Evolutionary conservation across 495 filamentous ascomycete species (phyloP).

Genomic region (Xylaria palmicola): DNA sequence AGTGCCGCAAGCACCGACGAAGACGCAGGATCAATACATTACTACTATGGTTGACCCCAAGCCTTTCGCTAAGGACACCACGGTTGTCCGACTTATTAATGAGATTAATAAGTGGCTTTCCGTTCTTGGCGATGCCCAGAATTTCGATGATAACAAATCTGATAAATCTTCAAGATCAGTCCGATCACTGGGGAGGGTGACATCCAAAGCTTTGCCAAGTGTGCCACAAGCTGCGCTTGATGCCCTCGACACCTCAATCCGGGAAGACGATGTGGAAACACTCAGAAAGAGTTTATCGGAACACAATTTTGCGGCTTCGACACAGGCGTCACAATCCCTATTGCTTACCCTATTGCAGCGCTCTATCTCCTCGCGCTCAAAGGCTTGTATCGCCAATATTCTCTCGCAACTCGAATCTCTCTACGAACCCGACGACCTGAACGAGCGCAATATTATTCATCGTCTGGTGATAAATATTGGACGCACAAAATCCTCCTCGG

Average conservation of each 20-base stretch:
- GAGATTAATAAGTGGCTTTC: constrained; percentile 91
- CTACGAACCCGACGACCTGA: constrained; percentile 87
- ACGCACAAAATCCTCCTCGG: constrained; percentile 64
- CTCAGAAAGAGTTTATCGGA: constrained; percentile 60
- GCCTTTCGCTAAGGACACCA: constrained; percentile 76
- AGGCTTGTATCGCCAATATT: constrained; percentile 64
- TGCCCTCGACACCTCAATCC: constrained; percentile 73
- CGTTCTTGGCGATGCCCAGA: constrained; percentile 68
- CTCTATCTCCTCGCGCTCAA: constrained; percentile 70
- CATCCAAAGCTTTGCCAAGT: constrained; percentile 68
- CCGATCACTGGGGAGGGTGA: constrained; percentile 66
- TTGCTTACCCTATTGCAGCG: constrained; percentile 81
- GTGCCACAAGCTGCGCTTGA: constrained; percentile 65
- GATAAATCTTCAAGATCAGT: constrained; percentile 56
- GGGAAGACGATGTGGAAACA: constrained; percentile 64
- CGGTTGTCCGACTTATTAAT: constrained; percentile 64
- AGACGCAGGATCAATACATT: constrained; percentile 81
- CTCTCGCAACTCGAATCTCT: constrained; percentile 65
- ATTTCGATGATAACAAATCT: constrained; percentile 67
- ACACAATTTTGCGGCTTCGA: constrained; percentile 52
- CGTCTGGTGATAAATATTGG: constrained; percentile 88
- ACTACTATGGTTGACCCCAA: constrained; percentile 82
- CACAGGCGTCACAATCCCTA: constrained; percentile 58
- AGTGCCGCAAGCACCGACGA: constrained; percentile 65
- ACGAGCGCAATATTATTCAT: constrained; percentile 90